Evolutionary conservation across 208 protist species (phyloP).

Genomic region (Leishmania lainsoni): DNA sequence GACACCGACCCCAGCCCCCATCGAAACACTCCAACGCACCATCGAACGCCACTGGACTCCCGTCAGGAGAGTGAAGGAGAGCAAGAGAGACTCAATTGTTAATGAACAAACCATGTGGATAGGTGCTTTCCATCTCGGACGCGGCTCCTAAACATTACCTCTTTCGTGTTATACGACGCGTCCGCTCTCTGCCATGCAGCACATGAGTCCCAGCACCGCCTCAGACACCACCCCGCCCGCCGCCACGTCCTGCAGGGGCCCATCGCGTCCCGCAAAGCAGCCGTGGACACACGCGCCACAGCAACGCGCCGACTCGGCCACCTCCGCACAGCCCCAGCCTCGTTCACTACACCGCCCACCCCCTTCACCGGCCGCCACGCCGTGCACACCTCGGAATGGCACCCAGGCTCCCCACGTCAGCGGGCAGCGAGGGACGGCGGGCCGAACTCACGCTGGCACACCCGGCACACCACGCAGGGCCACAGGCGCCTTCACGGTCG

Average conservation of each 20-base stretch:
- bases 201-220: background rate
- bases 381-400: too few species aligned
- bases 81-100: background rate
- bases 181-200: background rate
- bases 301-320: too few species aligned
- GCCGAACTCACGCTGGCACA: too few species aligned
- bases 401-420: too few species aligned
- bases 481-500: too few species aligned
- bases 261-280: too few species aligned
- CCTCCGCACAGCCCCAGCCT: background rate
- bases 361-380: too few species aligned
- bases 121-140: background rate
- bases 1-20: background rate
- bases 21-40: background rate
- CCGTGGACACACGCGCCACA: too few species aligned
- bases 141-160: background rate
- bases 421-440: too few species aligned
- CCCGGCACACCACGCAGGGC: too few species aligned
- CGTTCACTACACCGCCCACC: background rate
- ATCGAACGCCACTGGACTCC: background rate
- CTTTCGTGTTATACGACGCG: background rate
- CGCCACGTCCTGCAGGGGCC: too few species aligned
- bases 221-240: too few species aligned
- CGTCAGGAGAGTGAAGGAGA: background rate
- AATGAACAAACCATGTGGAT: background rate